A percentile compares a stretch with the other conserved stretches of the same genome.
These are phyloP conservation scores for Usnea hakonensis DNA, from an alignment of 495 filamentous ascomycete species.

Conservation along the genomic window DNA sequence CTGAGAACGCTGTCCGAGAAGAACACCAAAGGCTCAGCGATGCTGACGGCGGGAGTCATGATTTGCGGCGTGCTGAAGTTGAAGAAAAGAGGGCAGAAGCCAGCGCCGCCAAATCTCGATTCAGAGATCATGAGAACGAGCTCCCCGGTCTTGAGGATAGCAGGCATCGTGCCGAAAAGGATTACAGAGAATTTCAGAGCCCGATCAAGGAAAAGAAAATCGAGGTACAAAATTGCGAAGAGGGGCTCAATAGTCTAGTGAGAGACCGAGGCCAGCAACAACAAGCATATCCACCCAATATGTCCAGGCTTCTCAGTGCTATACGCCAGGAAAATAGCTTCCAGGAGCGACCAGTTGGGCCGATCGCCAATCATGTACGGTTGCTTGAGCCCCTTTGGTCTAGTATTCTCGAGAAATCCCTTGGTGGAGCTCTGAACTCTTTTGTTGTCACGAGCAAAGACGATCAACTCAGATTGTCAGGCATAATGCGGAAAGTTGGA, in stretches of 20 bases:
- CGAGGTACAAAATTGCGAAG: constrained; percentile 40
- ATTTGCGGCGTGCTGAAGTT: constrained; percentile 41
- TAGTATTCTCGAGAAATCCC: constrained; percentile 64
- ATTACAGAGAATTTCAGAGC: constrained; percentile 23
- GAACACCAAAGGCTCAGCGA: constrained; percentile 47
- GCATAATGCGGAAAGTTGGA: constrained; percentile 52
- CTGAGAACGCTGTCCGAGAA: constrained; percentile 34
- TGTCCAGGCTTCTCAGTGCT: constrained; percentile 55
- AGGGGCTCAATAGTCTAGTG: constrained; percentile 39
- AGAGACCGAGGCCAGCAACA: constrained; percentile 45
- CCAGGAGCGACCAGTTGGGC: constrained; percentile 66
- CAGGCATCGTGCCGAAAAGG: constrained; percentile 32
- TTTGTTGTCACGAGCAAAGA: constrained; percentile 74
- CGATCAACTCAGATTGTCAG: constrained; percentile 56
- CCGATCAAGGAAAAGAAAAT: constrained; percentile 30
- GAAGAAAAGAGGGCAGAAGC: constrained; percentile 34
- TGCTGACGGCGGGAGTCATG: constrained; percentile 46
- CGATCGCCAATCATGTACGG: constrained; percentile 67
- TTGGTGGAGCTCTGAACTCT: constrained; percentile 55
- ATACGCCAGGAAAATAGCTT: constrained; percentile 65
- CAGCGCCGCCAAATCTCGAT: constrained; percentile 27
- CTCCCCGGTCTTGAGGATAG: constrained; percentile 29
- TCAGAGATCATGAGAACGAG: constrained; percentile 31
- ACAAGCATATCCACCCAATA: constrained; percentile 50
- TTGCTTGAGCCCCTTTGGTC: constrained; percentile 77